Evolutionary conservation across 1,284 basidiomycete species (phyloP).

Genomic region (Tremellales sp.): DNA sequence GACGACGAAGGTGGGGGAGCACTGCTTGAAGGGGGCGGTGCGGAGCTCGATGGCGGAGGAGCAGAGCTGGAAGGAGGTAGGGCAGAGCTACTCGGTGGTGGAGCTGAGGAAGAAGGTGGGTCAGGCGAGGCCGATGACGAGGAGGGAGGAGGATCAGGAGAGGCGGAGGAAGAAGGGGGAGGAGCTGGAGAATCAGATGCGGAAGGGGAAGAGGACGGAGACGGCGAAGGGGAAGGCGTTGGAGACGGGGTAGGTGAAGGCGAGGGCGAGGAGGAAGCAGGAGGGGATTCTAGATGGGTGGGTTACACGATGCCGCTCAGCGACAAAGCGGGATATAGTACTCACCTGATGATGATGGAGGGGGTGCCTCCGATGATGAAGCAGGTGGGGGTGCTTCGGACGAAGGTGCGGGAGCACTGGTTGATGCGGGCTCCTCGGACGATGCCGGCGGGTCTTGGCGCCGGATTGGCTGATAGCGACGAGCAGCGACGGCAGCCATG

Average conservation of each 20-base stretch:
- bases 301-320: not conserved
- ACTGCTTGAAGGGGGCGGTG: not conserved
- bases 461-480: not conserved
- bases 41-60: not conserved
- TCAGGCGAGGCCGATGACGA: not conserved
- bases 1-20: not conserved
- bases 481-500: too few species aligned
- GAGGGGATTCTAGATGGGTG: not conserved
- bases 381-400: constrained; percentile 53
- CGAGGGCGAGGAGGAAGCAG: not conserved
- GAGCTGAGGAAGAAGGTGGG: constrained; percentile 1
- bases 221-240: not conserved
- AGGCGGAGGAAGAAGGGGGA: not conserved
- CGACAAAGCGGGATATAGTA: not conserved
- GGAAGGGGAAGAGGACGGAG: not conserved
- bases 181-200: not conserved
- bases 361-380: constrained; percentile 9
- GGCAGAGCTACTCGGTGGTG: not conserved
- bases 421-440: not conserved
- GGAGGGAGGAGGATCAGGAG: not conserved
- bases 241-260: not conserved
- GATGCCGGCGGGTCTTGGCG: not conserved
- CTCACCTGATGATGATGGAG: not conserved
- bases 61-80: not conserved
- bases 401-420: constrained; percentile 40